Evolutionary conservation across 768 basidiomycete genomes (phyloP).

Genomic region (Xerocomus potaroensis): DNA sequence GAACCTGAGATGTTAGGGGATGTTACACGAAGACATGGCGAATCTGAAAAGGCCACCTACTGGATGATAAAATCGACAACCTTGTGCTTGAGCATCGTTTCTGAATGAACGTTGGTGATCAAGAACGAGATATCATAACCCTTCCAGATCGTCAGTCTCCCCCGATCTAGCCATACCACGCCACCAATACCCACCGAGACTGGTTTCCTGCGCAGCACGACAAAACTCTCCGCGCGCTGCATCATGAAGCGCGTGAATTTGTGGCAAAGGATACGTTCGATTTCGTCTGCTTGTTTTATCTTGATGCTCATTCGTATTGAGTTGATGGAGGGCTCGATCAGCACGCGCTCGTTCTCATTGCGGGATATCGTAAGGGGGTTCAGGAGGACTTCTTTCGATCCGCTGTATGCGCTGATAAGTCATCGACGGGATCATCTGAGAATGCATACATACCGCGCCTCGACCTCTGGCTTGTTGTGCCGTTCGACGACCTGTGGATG

Average conservation of each 20-base stretch:
- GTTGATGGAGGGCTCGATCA: constrained; percentile 97
- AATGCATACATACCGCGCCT: constrained; percentile 60
- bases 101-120: constrained; percentile 94
- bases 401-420: constrained; percentile 41
- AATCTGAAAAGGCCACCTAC: constrained; percentile 42
- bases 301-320: constrained; percentile 95
- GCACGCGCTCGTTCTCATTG: constrained; percentile 94
- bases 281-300: constrained; percentile 99
- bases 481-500: constrained; percentile 84
- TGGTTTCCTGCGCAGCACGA: constrained; percentile 93
- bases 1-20: constrained; percentile 48
- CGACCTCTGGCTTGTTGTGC: constrained; percentile 96
- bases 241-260: constrained; percentile 99
- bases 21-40: background rate
- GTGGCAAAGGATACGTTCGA: constrained; percentile 94
- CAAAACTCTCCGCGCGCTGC: constrained; percentile 96
- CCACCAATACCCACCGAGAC: constrained; percentile 66
- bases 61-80: constrained; percentile 99
- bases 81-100: constrained; percentile 99
- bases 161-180: constrained; percentile 11
- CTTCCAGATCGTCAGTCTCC: constrained; percentile 37
- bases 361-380: constrained; percentile 93
- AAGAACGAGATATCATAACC: constrained; percentile 99
- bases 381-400: constrained; percentile 90
- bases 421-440: background rate